Evolutionary conservation across 257 asterid species (phyloP).

Genomic region (Parsonsia alboflavescens): DNA sequence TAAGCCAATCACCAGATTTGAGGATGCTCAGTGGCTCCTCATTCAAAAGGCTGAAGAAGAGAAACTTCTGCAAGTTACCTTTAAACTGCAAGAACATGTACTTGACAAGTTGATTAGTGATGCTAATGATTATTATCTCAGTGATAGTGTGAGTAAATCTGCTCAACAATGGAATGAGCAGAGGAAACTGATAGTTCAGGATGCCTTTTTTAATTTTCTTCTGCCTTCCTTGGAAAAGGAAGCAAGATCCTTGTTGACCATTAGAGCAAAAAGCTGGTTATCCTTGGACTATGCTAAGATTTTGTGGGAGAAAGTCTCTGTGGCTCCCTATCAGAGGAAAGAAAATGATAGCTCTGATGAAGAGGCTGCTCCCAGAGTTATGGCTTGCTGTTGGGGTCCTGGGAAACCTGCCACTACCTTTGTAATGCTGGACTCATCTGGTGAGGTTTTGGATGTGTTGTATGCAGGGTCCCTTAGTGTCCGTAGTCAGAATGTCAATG

Average conservation of each 20-base stretch:
- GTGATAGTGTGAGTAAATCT: conserved; percentile 96
- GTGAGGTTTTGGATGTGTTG: conserved; percentile 85
- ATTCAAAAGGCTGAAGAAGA: conserved; percentile 97
- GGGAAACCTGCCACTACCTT: conserved; percentile 97
- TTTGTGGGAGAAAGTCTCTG: conserved; percentile 86
- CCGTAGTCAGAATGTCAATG: conserved; percentile 82
- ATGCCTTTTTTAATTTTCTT: conserved; percentile 63
- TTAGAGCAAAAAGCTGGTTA: conserved; percentile 80
- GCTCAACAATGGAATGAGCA: conserved; percentile 98
- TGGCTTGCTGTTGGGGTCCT: conserved; percentile 99
- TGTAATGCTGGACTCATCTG: conserved; percentile 96
- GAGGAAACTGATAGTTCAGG: conserved; percentile 79
- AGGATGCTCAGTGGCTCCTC: conserved; percentile 93
- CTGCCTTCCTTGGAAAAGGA: conserved; percentile 94
- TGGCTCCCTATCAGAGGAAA: conserved; percentile 80
- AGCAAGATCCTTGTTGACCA: conserved; percentile 65
- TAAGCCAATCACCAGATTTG: conserved; percentile 80
- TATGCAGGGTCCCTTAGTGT: conserved; percentile 80
- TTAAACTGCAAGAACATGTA: conserved; percentile 65
- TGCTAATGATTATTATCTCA: conserved; percentile 75
- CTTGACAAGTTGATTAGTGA: conserved; percentile 73
- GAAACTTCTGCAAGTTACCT: conserved; percentile 80
- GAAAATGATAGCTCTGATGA: conserved; percentile 80
- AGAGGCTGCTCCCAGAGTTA: conserved; percentile 85
- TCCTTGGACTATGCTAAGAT: conserved; percentile 72